A percentile compares a stretch with the other conserved stretches of the same genome.
Evolutionary conservation across 805 yeast species (phyloP).

Genomic region (Kockiozyma suomiensis): DNA sequence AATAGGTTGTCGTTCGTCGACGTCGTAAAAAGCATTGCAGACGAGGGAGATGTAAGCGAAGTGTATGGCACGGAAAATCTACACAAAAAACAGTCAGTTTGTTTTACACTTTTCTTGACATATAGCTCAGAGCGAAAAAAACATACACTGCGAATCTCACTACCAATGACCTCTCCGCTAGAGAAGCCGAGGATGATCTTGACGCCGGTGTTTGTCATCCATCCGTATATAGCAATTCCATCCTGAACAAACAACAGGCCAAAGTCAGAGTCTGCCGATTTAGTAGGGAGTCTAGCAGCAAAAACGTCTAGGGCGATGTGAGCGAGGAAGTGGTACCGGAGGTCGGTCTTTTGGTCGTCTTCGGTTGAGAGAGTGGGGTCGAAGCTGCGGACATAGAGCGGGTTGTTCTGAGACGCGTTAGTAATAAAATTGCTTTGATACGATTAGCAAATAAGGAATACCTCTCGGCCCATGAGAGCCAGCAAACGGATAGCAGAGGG

Average conservation of each 20-base stretch:
- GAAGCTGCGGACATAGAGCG: constrained; percentile 27
- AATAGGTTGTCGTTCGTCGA: constrained; percentile 38
- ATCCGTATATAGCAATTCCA: constrained; percentile 66
- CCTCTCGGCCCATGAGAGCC: constrained; percentile 34
- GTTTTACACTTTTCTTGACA: neutral
- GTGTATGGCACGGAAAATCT: constrained; percentile 51
- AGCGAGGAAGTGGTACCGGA: constrained; percentile 67
- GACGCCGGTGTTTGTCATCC: constrained; percentile 67
- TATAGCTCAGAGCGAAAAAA: neutral
- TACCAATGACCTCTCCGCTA: constrained; percentile 41
- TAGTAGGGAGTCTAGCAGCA: constrained; percentile 52
- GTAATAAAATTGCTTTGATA: neutral
- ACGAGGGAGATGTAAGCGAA: constrained; percentile 57
- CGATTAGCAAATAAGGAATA: neutral
- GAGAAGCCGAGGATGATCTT: constrained; percentile 62
- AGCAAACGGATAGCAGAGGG: constrained; percentile 26
- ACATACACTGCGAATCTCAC: constrained; percentile 37
- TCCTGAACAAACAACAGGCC: constrained; percentile 66
- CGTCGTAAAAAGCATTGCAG: constrained; percentile 63
- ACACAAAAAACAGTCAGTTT: neutral
- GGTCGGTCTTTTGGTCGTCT: constrained; percentile 7
- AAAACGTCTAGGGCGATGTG: constrained; percentile 76
- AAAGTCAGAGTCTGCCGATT: constrained; percentile 45
- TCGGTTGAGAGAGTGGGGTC: neutral
- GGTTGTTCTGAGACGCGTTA: constrained; percentile 24